These are phyloP conservation scores for Pseudozyma tsukubaensis DNA, from an alignment of 1,284 basidiomycete genomes.

Conservation along the genomic window DNA sequence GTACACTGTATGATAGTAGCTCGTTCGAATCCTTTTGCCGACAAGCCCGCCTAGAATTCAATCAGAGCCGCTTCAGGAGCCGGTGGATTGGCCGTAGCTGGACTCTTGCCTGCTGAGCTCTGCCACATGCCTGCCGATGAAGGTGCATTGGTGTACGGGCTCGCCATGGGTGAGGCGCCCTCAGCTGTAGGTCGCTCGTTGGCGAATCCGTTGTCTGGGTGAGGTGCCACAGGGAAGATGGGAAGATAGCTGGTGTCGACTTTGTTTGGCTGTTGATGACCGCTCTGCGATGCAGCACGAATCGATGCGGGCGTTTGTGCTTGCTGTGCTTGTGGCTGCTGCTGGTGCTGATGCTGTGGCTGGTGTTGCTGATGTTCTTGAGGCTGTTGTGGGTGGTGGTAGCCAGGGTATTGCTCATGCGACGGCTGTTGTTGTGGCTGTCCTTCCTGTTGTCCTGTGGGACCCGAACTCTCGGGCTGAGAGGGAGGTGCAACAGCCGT, in stretches of 20 bases:
- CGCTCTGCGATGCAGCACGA: not conserved
- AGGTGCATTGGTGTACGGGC: conserved; percentile 38
- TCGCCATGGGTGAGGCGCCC: conserved; percentile 24
- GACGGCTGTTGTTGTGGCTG: conserved; percentile 11
- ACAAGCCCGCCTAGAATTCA: conserved; percentile 36
- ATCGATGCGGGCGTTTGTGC: conserved; percentile 7
- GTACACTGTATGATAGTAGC: not conserved
- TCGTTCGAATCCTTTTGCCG: conserved; percentile 1
- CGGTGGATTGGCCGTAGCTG: conserved; percentile 5
- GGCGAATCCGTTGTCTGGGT: conserved; percentile 45
- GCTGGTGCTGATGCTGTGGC: not conserved
- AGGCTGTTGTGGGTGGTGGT: conserved; percentile 12
- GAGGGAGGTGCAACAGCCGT: conserved; percentile 20
- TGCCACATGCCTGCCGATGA: conserved; percentile 56
- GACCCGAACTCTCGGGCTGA: conserved; percentile 8
- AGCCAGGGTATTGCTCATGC: not conserved
- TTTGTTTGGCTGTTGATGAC: conserved; percentile 17
- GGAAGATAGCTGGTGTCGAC: conserved; percentile 39
- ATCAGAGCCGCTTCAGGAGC: conserved; percentile 47
- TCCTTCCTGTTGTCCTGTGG: not conserved
- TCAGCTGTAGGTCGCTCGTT: conserved; percentile 18
- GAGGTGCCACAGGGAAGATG: conserved; percentile 48
- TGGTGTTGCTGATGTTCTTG: conserved; percentile 22
- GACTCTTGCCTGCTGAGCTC: conserved; percentile 33
- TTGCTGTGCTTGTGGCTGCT: conserved; percentile 8